phyloP scores from a whole-genome alignment of 1,139 yeast species.

The Magnusiomyces magnusii region DNA sequence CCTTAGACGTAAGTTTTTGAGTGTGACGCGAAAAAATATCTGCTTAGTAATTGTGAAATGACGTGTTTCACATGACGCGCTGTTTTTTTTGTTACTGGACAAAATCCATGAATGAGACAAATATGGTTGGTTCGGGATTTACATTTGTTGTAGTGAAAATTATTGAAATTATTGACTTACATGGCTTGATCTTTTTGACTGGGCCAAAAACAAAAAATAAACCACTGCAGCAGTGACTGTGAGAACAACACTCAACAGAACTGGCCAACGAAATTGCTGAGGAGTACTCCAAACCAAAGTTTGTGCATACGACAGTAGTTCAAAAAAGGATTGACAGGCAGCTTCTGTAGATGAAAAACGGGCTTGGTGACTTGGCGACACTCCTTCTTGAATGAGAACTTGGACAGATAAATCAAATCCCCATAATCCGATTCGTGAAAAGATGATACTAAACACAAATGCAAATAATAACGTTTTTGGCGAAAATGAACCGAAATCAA shows the following conservation, averaged over 20 bases:
- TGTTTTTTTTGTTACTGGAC: no score
- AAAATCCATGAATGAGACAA: no score
- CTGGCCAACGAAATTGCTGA: conserved; percentile 29
- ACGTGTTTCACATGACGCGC: not conserved
- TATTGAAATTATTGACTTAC: not conserved
- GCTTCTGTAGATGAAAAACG: conserved; percentile 34
- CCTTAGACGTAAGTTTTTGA: not conserved
- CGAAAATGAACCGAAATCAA: not conserved
- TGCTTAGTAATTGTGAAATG: not conserved
- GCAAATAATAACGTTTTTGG: not conserved
- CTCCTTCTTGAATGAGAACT: conserved; percentile 30
- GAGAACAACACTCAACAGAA: conserved; percentile 22
- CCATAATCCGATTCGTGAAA: conserved; percentile 38
- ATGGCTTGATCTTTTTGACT: not conserved
- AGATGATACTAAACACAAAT: conserved; percentile 26
- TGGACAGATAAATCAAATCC: conserved; percentile 36
- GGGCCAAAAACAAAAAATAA: conserved; percentile 9
- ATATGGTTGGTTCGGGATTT: not conserved
- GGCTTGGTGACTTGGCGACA: conserved; percentile 29
- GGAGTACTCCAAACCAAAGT: conserved; percentile 34
- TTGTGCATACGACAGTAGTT: conserved; percentile 27
- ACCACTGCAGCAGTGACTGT: conserved; percentile 23
- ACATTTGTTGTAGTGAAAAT: not conserved
- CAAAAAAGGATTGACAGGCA: conserved; percentile 33
- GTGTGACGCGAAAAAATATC: not conserved